Conservation (phyloP, 2,329 filamentous ascomycete genomes). For the Drechslerella stenobrocha region DNA sequence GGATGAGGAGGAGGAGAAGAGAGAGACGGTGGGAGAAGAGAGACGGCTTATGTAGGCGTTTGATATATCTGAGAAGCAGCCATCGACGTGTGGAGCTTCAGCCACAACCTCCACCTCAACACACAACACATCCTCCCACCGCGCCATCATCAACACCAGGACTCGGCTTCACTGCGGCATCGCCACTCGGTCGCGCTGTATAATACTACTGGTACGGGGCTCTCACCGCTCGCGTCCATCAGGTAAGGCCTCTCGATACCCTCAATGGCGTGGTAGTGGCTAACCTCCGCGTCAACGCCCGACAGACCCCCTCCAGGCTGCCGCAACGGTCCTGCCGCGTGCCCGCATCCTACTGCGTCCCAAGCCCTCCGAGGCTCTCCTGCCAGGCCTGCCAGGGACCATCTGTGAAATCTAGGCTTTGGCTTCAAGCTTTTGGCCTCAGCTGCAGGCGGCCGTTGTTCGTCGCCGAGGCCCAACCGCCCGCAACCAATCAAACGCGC, state of each 20-base stretch:
- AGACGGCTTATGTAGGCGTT: not conserved
- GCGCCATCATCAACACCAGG: not conserved
- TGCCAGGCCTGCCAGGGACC: too few species aligned
- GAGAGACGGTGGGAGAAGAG: conserved; percentile 9
- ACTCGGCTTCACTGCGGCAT: too few species aligned
- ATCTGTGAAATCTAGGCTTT: not conserved
- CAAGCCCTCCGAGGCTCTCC: not conserved
- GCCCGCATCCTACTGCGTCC: too few species aligned
- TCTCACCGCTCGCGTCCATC: too few species aligned
- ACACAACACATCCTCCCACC: conserved; percentile 9
- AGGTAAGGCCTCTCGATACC: too few species aligned
- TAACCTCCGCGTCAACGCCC: too few species aligned
- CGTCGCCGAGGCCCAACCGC: conserved; percentile 14
- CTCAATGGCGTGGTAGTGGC: too few species aligned
- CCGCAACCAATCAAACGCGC: conserved; percentile 40
- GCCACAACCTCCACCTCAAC: not conserved
- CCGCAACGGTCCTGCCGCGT: too few species aligned
- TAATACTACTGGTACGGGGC: too few species aligned
- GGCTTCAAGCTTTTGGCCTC: not conserved
- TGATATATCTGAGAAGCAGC: not conserved
- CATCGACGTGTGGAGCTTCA: conserved; percentile 6
- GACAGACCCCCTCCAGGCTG: too few species aligned
- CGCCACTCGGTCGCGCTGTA: too few species aligned
- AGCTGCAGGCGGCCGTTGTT: not conserved
- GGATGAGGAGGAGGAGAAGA: conserved; percentile 14